Evolutionary conservation across 2,329 filamentous ascomycete genomes (phyloP), one percentile per base, ranked within the genome.

Genomic region (Penicillium sp.): DNA sequence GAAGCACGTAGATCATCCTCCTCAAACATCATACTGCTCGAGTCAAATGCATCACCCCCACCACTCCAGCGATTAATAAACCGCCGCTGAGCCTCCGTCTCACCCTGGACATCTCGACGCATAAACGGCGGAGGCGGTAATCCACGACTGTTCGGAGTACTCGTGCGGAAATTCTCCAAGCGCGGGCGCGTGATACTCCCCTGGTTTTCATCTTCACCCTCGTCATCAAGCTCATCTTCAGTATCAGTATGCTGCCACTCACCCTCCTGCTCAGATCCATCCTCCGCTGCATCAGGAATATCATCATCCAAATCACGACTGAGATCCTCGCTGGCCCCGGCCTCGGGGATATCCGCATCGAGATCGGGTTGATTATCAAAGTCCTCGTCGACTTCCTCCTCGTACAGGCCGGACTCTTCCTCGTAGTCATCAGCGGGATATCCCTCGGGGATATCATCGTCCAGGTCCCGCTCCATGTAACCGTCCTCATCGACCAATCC

Each of bases 241-340:
- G 89, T 90, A 76, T 92, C 90, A 9, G 90, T 92, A 73, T 92
- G 90, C 79, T 93, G 90, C 79, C 92, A 92, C 68, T 86, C 85
- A 28, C 79, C 82, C 26, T 83, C 86, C 70, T 87, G 85, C 30
- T 72, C 75, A 10, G 63, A 71, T 6, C 63, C 73, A 44, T 73
- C 68, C 38, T 78, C 78, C 10, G 83, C 87, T 62, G 73, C 75
- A 61, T 90, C 88, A 22, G 89, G 89, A 38, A 92, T 85, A 62
- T 90, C 88, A 53, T 87, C 88, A 73, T 92, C 90, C 44, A 92
- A 81, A 72, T 92, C 84, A n/a, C 84, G 87, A 55, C 85, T 88
- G 85, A 89, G 88, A 8, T 74, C 77, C n/a, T 78, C 79, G 30
- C 33, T 37, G 28, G 17, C 51, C 15, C 3, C 81, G 60, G 86